Conservation (phyloP, 164 flowering plant species). For the Stephania yunnanensis region DNA sequence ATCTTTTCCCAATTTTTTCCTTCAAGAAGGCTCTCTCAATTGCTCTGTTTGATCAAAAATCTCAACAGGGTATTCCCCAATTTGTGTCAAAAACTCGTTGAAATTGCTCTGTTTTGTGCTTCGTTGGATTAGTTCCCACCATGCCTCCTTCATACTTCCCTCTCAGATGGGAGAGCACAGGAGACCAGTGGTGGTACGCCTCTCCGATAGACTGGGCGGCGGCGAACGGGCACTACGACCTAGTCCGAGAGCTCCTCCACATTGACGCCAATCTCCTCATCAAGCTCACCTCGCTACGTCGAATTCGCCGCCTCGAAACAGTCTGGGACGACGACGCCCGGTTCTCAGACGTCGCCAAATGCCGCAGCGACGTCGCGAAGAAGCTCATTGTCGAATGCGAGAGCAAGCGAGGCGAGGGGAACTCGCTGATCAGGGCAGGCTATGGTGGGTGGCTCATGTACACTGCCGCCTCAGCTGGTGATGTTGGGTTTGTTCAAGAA, state of each 20-base stretch:
- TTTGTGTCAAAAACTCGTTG: no score
- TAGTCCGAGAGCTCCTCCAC: conserved; percentile 76
- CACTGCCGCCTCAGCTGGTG: conserved; percentile 97
- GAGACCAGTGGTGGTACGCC: conserved; percentile 98
- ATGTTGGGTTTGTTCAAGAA: conserved; percentile 54
- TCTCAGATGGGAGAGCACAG: conserved; percentile 94
- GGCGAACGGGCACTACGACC: conserved; percentile 75
- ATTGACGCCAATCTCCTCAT: conserved; percentile 79
- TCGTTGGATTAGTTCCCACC: neutral
- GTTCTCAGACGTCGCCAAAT: conserved; percentile 49
- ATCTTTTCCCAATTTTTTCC: neutral
- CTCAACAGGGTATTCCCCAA: no score
- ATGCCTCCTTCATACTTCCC: conserved; percentile 67
- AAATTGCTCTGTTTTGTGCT: no score
- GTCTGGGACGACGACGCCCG: conserved; percentile 84
- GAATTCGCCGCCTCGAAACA: conserved; percentile 84
- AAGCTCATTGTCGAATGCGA: conserved; percentile 54
- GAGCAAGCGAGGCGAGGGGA: conserved; percentile 16
- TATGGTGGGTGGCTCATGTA: conserved; percentile 96
- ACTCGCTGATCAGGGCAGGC: conserved; percentile 67
- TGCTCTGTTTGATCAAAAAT: neutral
- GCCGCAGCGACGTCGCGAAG: conserved; percentile 57
- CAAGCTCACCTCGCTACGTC: conserved; percentile 80
- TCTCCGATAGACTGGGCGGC: conserved; percentile 88
- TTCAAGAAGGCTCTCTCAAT: neutral